Evolutionary conservation across 2,329 filamentous ascomycete genomes (phyloP), one percentile per base, ranked within the genome.

Genomic region (Cladorrhinum sp.): DNA sequence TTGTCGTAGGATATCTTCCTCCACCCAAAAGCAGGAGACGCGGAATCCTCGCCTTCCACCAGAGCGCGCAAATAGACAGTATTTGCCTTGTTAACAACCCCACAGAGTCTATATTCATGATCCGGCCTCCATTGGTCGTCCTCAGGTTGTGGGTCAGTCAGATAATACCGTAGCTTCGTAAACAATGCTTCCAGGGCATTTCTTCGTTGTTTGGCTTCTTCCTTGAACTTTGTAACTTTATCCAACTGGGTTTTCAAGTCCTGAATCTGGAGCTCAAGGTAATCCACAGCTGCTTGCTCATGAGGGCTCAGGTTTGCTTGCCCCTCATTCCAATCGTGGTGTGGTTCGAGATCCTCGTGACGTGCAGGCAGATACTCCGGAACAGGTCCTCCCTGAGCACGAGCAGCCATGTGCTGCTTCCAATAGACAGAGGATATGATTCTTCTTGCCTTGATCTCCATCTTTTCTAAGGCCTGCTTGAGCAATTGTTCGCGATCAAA

Each of bases 101-200:
- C 74, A 7, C 72, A 68, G 6, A 75, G 65, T 0, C 62, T 64
- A 60, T 73, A 74, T 20, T 62, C 67, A 49, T 72, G 65, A 2
- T 59, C 69, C 0, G 73, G 69, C 26, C 64, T 57, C 69, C 69
- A 70, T n/a, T 57, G 60, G 7, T 66, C 62, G 5, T 66, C 60
- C 2, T 56, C 33, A 16, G 8, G 3, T 2, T 61, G 64, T 3
- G 70, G 69, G 6, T 18, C 66, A 0, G 71, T 72, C 7, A 68
- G 42, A n/a, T 63, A 54, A 28, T 53, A 26, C 1, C 26, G 9
- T 39, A 67, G 52, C 14, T 51, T 53, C 18, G 42, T 39, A 26
- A 26, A 55, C 16, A 62, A 16, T 3, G 33, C 46, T 6, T 62
- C 39, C 20, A 64, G 28, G 2, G 24, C 23, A 4, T 46, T 20